Conservation (phyloP, 1,284 basidiomycete species). For the Fomitiporia mediterranea region DNA sequence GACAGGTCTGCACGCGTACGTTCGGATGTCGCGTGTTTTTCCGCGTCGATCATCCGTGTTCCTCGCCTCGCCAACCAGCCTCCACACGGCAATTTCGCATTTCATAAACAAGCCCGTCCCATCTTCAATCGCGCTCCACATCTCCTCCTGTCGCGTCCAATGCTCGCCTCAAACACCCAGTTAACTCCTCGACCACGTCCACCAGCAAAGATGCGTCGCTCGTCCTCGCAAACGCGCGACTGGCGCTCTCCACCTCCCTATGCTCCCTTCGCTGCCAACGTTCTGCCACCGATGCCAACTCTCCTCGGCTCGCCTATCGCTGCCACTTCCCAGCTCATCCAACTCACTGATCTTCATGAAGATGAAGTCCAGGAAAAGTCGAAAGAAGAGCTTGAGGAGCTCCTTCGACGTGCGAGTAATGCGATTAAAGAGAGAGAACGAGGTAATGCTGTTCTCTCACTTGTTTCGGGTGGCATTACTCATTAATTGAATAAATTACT, state of each 20-base stretch:
- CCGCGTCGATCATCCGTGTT: not conserved
- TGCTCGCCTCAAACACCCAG: slow-evolving; percentile 12
- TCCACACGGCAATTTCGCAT: too few relatives aligned
- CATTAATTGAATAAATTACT: not conserved
- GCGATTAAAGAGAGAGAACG: slow-evolving; percentile 73
- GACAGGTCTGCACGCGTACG: not conserved
- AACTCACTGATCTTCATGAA: not conserved
- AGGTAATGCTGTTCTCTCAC: slow-evolving; percentile 46
- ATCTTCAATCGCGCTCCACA: not conserved
- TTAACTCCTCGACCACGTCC: slow-evolving; percentile 6
- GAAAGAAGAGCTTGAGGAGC: slow-evolving; percentile 63
- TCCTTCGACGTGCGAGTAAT: slow-evolving; percentile 63
- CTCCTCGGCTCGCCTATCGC: slow-evolving; percentile 16
- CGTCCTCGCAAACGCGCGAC: not conserved
- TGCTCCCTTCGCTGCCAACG: slow-evolving; percentile 3
- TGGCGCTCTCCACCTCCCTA: slow-evolving; percentile 19
- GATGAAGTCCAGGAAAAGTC: slow-evolving; percentile 33
- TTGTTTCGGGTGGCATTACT: slow-evolving; percentile 5
- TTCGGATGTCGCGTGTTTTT: not conserved
- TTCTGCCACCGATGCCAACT: slow-evolving; percentile 8
- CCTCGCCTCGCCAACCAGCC: not conserved
- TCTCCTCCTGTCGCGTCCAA: not conserved
- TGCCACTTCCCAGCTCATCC: slow-evolving; percentile 13
- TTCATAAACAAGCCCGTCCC: too few relatives aligned
- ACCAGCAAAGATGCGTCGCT: slow-evolving; percentile 15